Conservation (phyloP, 2,329 filamentous ascomycete genomes). For the Aspergillus versicolor region DNA sequence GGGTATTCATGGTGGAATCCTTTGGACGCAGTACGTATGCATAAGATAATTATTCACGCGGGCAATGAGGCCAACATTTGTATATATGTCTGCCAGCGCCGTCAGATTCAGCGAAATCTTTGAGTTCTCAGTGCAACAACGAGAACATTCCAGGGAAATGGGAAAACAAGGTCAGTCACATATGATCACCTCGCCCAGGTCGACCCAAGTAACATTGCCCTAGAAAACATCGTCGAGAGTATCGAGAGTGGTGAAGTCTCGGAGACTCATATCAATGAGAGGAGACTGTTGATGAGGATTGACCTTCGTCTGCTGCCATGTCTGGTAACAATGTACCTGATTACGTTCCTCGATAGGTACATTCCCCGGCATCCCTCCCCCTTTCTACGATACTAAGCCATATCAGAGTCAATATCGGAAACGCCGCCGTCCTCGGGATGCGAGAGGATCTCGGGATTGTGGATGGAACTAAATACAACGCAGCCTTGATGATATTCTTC, state of each 20-base stretch:
- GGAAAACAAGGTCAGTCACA: background rate
- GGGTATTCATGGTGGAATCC: background rate
- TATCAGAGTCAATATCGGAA: constrained; percentile 69
- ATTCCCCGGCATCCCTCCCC: too few relatives aligned
- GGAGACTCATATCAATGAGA: constrained; percentile 45
- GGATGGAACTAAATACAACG: constrained; percentile 61
- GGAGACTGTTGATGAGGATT: constrained; percentile 63
- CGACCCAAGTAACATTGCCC: background rate
- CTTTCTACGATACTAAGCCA: background rate
- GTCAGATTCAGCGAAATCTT: too few relatives aligned
- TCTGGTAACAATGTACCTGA: constrained; percentile 66
- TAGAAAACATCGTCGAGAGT: background rate
- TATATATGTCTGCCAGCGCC: background rate
- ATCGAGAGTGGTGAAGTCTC: constrained; percentile 5
- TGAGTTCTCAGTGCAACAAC: too few relatives aligned
- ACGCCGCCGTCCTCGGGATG: constrained; percentile 67
- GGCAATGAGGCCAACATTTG: fast-evolving
- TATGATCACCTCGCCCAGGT: too few relatives aligned
- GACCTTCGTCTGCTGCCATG: constrained; percentile 69
- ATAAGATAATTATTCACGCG: background rate
- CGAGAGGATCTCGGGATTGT: constrained; percentile 59
- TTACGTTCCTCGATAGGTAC: constrained; percentile 60
- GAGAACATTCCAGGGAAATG: background rate
- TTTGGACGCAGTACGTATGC: background rate
- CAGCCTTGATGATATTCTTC: constrained; percentile 74